phyloP scores from a whole-genome alignment of 1,139 yeast species.

The Taphrina wiesneri region DNA sequence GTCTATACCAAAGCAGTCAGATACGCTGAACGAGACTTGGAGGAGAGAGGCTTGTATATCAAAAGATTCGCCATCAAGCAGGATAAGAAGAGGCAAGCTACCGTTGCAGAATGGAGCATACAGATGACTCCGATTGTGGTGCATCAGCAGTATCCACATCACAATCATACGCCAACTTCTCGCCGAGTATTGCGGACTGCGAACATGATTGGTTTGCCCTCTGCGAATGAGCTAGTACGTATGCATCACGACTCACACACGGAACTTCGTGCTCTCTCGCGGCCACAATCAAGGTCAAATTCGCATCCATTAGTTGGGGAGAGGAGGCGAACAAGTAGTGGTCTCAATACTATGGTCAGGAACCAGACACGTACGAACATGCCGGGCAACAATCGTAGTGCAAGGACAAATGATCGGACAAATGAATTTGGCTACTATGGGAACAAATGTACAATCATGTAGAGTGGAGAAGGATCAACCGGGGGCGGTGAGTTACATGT shows the following conservation, averaged over 20 bases:
- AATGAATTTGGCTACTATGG: constrained; percentile 13
- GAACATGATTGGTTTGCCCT: neutral
- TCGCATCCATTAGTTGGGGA: neutral
- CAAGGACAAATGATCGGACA: neutral
- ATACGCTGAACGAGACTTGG: constrained; percentile 8
- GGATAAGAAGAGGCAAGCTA: constrained; percentile 5
- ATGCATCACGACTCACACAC: neutral
- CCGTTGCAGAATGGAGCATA: constrained; percentile 12
- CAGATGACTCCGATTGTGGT: neutral
- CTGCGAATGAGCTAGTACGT: constrained; percentile 4
- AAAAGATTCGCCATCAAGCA: constrained; percentile 8
- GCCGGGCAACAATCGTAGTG: neutral
- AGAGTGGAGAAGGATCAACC: neutral
- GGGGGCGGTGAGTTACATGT: neutral
- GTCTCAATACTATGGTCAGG: neutral
- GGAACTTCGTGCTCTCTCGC: neutral
- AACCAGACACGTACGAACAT: neutral
- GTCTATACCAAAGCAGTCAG: constrained; percentile 10
- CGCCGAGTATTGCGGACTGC: neutral
- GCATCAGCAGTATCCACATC: neutral
- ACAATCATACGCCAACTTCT: neutral
- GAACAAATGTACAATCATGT: constrained; percentile 13
- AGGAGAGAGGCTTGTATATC: constrained; percentile 19
- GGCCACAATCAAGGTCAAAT: neutral
- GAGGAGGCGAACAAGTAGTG: neutral